These are phyloP conservation scores for Acanthamoeba triangularis DNA, from an alignment of 208 protist genomes.

Conservation along the genomic window DNA sequence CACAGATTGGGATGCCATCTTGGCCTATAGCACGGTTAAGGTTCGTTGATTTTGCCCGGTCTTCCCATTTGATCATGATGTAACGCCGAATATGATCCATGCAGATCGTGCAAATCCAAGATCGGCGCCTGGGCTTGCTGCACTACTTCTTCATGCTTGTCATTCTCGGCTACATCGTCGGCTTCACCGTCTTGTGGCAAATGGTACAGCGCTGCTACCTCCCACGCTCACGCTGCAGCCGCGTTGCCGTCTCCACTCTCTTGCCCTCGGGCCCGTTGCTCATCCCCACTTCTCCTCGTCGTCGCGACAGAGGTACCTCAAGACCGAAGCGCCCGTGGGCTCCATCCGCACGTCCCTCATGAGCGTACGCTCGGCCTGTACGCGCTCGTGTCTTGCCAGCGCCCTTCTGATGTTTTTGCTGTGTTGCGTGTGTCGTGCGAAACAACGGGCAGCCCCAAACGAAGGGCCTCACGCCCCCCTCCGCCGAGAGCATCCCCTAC, in stretches of 20 bases:
- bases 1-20: constrained; percentile 62
- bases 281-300: background rate
- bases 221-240: background rate
- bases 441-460: constrained; percentile 42
- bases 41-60: background rate
- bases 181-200: constrained; percentile 68
- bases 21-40: constrained; percentile 76
- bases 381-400: background rate
- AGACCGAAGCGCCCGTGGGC: constrained; percentile 7
- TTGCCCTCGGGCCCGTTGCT: background rate
- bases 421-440: background rate
- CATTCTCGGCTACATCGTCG: constrained; percentile 76
- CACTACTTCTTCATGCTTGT: constrained; percentile 71
- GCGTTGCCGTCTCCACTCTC: background rate
- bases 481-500: constrained; percentile 22
- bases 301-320: constrained; percentile 48
- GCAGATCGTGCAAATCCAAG: constrained; percentile 76
- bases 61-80: background rate
- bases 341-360: constrained; percentile 69
- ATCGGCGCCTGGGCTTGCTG: constrained; percentile 71
- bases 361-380: background rate
- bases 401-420: background rate
- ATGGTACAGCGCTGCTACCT: background rate
- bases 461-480: background rate
- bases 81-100: background rate